phyloP scores from a whole-genome alignment of 2,329 filamentous ascomycete species.

The Fusarium lateritium region DNA sequence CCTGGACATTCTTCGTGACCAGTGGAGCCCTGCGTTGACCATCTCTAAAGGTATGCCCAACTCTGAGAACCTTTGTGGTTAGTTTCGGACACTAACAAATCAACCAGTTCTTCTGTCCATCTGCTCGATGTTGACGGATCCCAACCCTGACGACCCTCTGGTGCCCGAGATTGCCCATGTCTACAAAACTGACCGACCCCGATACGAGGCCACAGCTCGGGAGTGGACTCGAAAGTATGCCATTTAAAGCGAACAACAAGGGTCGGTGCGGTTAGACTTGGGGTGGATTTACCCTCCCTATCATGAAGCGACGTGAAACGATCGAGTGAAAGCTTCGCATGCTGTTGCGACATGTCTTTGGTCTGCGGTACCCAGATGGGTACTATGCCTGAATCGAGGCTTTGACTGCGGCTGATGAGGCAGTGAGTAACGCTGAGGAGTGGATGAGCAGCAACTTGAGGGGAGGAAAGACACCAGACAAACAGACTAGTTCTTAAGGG shows the following conservation, averaged over 20 bases:
- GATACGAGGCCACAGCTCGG: slow-evolving; percentile 95
- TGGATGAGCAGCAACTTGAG: slow-evolving; percentile 41
- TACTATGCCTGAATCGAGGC: slow-evolving; percentile 40
- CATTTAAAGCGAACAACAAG: slow-evolving; percentile 70
- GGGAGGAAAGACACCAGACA: slow-evolving; percentile 55
- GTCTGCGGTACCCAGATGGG: slow-evolving; percentile 33
- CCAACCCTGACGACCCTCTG: slow-evolving; percentile 98
- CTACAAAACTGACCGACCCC: slow-evolving; percentile 97
- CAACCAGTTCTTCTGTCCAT: slow-evolving; percentile 92
- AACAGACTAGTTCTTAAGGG: slow-evolving; percentile 56
- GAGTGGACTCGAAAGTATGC: slow-evolving; percentile 99
- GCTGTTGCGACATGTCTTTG: slow-evolving; percentile 44
- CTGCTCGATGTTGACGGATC: slow-evolving; percentile 99
- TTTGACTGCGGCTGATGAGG: slow-evolving; percentile 44
- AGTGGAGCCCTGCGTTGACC: slow-evolving; percentile 98
- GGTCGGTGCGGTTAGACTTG: slow-evolving; percentile 47
- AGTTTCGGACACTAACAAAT: slow-evolving; percentile 19
- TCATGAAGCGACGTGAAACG: slow-evolving; percentile 49
- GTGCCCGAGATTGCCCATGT: slow-evolving; percentile 99
- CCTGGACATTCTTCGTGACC: slow-evolving; percentile 96
- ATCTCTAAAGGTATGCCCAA: slow-evolving; percentile 90
- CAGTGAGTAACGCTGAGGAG: slow-evolving; percentile 48
- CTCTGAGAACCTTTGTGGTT: slow-evolving; percentile 38
- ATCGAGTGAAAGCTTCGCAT: slow-evolving; percentile 48
- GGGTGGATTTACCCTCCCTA: slow-evolving; percentile 48